Percentiles rank a stretch among this genome's conserved stretches.
Conservation (phyloP, 768 basidiomycete species). For the Rickenella mellea region DNA sequence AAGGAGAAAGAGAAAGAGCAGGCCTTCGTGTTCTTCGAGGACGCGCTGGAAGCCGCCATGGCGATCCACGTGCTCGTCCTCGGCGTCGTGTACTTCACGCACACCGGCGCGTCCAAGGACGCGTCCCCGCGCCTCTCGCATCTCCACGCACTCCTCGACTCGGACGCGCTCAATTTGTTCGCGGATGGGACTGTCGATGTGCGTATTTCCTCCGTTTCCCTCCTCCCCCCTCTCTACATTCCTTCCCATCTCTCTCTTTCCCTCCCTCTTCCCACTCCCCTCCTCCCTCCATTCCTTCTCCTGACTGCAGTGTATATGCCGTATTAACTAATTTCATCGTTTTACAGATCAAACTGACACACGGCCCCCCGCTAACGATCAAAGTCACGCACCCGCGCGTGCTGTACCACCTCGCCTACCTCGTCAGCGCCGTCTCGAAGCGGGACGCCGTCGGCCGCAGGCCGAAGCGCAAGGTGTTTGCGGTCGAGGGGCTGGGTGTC, state of each 20-base stretch:
- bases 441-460: conserved; percentile 66
- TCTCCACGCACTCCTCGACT: conserved; percentile 62
- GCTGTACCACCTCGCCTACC: conserved; percentile 54
- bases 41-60: conserved; percentile 27
- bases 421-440: conserved; percentile 57
- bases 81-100: conserved; percentile 52
- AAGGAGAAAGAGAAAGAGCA: conserved; percentile 6
- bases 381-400: conserved; percentile 62
- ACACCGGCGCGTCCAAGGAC: conserved; percentile 38
- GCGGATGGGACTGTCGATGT: conserved; percentile 31
- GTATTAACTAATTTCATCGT: no score
- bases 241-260: background rate
- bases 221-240: no score
- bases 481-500: conserved; percentile 46
- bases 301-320: conserved; percentile 1
- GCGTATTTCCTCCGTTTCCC: background rate
- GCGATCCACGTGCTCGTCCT: conserved; percentile 55
- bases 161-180: conserved; percentile 34
- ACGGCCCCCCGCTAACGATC: conserved; percentile 37
- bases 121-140: conserved; percentile 43
- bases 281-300: background rate
- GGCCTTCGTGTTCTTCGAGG: conserved; percentile 20
- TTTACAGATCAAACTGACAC: conserved; percentile 19
- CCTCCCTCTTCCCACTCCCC: conserved; percentile 16
- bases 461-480: conserved; percentile 65